Conservation (phyloP, 1,139 yeast genomes). For the Blastobotrys arbuscula region DNA sequence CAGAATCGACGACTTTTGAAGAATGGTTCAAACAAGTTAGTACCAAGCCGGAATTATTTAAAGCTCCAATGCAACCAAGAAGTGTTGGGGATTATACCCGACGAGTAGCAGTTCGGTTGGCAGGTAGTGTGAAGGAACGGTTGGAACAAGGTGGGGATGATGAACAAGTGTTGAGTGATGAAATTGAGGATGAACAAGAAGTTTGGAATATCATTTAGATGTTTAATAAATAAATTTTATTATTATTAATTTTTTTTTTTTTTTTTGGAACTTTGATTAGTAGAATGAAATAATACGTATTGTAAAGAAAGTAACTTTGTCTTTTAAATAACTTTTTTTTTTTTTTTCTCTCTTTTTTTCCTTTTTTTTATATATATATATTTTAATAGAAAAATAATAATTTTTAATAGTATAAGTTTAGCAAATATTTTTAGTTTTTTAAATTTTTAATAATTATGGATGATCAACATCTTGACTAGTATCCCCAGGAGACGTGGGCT, state of each 20-base stretch:
- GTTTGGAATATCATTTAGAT: conserved; percentile 69
- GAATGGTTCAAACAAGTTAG: conserved; percentile 46
- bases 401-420: neutral
- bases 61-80: conserved; percentile 38
- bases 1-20: conserved; percentile 46
- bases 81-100: conserved; percentile 83
- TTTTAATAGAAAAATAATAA: neutral
- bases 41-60: conserved; percentile 15
- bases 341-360: neutral
- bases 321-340: neutral
- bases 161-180: conserved; percentile 77
- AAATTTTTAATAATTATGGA: neutral
- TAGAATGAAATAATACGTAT: no score
- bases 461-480: neutral
- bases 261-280: no score
- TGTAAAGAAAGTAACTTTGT: no score
- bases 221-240: neutral
- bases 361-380: neutral
- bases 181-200: conserved; percentile 79
- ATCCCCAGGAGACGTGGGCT: neutral
- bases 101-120: conserved; percentile 80
- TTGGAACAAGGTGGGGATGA: conserved; percentile 87
- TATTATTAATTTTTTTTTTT: neutral
- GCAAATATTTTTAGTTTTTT: neutral
- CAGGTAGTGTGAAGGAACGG: conserved; percentile 79